Evolutionary conservation across 2,329 filamentous ascomycete species (phyloP).

Genomic region (Didymella keratinophila): DNA sequence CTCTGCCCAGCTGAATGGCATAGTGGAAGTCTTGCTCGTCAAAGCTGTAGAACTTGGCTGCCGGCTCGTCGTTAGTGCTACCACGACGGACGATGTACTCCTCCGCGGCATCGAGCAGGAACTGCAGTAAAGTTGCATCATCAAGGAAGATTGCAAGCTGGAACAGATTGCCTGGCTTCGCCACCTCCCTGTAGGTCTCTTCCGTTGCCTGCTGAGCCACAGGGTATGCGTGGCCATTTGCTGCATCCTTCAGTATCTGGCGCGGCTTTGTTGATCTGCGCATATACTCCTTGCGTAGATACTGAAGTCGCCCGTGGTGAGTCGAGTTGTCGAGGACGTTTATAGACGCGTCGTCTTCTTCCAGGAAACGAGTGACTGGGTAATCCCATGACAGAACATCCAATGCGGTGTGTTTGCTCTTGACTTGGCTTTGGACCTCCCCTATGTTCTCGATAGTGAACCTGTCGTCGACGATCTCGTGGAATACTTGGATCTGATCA

Average conservation of each 20-base stretch:
- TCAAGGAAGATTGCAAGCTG: conserved; percentile 43
- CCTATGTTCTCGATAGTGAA: conserved; percentile 82
- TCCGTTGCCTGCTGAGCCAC: background rate
- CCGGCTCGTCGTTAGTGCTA: conserved; percentile 23
- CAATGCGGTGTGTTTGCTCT: conserved; percentile 67
- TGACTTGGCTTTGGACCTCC: conserved; percentile 71
- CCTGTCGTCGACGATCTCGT: conserved; percentile 68
- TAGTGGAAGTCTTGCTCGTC: conserved; percentile 26
- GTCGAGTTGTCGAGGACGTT: background rate
- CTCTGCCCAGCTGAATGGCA: conserved; percentile 59
- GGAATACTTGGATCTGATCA: conserved; percentile 46
- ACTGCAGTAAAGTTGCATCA: conserved; percentile 28
- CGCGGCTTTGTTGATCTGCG: conserved; percentile 3
- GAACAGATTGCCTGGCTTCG: conserved; percentile 31
- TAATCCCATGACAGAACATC: conserved; percentile 56
- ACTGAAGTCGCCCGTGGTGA: background rate
- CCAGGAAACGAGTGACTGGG: conserved; percentile 22
- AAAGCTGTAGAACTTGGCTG: conserved; percentile 27
- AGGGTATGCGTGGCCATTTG: conserved; percentile 15
- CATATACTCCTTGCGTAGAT: background rate
- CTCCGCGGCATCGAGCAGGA: conserved; percentile 27
- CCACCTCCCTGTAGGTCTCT: conserved; percentile 11
- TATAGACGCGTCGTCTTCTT: conserved; percentile 8
- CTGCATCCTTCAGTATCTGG: conserved; percentile 17
- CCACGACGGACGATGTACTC: conserved; percentile 22